Conservation (phyloP, 371 early-diverging fungal genomes). For the Haplosporangium sp. region DNA sequence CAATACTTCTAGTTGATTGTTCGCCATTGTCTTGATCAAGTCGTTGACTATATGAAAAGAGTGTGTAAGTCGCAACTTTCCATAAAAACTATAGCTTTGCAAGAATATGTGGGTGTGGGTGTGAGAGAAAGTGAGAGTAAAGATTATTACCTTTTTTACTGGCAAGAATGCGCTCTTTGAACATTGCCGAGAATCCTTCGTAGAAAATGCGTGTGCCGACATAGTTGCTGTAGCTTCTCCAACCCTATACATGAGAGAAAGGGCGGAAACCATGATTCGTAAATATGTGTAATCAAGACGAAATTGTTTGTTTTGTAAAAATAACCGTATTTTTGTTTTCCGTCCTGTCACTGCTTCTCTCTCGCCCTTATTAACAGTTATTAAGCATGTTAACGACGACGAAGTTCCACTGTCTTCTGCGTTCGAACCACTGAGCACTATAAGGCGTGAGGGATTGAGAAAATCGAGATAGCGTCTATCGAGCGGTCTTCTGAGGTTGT, state of each 20-base stretch:
- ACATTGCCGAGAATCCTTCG: conserved; percentile 71
- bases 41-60: conserved; percentile 54
- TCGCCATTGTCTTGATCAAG: conserved; percentile 59
- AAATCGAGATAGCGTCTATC: too few species aligned
- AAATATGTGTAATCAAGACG: neutral
- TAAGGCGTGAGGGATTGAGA: too few species aligned
- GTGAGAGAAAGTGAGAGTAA: too few species aligned
- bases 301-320: too few species aligned
- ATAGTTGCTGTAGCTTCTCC: conserved; percentile 84
- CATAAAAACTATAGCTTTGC: conserved; percentile 29
- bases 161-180: conserved; percentile 66
- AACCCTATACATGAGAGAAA: conserved; percentile 64
- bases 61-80: too few species aligned
- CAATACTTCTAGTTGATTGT: conserved; percentile 59
- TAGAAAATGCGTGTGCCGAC: conserved; percentile 81
- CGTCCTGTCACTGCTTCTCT: too few species aligned
- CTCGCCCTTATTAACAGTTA: too few species aligned
- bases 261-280: neutral
- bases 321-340: too few species aligned
- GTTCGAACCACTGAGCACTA: too few species aligned
- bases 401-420: too few species aligned
- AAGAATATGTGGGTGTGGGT: neutral
- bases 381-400: too few species aligned
- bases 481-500: too few species aligned
- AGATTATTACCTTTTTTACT: conserved; percentile 59